Percentiles rank a stretch among this genome's conserved stretches.
Conservation (phyloP, 306 rosid genomes). For the Begonia masoniana region DNA sequence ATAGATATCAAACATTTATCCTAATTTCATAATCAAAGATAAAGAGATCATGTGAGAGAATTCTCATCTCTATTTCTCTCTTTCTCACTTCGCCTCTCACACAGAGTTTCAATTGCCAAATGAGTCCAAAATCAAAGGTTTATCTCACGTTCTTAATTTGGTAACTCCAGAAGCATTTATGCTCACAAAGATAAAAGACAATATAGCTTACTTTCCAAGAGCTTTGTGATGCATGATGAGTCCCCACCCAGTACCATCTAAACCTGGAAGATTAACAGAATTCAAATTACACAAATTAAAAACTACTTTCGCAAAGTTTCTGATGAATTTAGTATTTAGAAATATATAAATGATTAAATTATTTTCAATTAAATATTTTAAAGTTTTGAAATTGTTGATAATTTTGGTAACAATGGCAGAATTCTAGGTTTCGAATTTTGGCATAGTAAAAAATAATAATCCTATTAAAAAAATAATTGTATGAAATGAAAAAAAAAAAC, state of each 20-base stretch:
- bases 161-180: too few species aligned
- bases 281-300: too few species aligned
- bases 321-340: neutral
- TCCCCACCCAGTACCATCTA: slow-evolving; percentile 90
- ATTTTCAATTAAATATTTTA: slow-evolving; percentile 1
- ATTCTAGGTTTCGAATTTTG: neutral
- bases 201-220: slow-evolving; percentile 62
- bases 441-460: neutral
- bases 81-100: too few species aligned
- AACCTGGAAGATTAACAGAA: slow-evolving; percentile 26
- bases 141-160: too few species aligned
- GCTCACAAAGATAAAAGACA: neutral
- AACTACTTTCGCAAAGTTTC: too few species aligned
- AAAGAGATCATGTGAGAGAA: too few species aligned
- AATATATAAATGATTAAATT: neutral
- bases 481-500: neutral
- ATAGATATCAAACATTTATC: too few species aligned
- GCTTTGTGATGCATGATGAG: slow-evolving; percentile 85
- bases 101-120: too few species aligned
- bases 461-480: neutral
- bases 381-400: too few species aligned
- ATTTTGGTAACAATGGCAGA: neutral
- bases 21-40: too few species aligned
- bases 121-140: too few species aligned
- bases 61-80: too few species aligned